Conservation (phyloP, 495 filamentous ascomycete genomes). For the Neurospora sp. region DNA sequence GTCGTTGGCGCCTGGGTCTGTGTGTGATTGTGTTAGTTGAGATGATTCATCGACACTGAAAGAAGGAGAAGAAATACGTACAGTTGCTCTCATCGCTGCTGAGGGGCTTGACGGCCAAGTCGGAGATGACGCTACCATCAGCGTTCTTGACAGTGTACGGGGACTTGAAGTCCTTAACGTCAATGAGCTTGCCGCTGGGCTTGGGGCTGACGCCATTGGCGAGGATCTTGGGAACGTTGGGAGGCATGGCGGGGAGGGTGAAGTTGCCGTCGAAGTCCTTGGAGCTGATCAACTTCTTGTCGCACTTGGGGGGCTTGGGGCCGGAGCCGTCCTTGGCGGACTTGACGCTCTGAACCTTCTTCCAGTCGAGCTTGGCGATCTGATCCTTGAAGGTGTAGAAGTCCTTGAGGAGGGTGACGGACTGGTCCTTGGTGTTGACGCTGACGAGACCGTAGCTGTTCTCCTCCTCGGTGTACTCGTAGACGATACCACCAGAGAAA, state of each 20-base stretch:
- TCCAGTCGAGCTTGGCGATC: constrained; percentile 63
- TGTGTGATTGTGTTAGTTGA: constrained; percentile 7
- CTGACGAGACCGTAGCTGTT: constrained; percentile 69
- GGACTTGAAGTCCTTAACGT: constrained; percentile 32
- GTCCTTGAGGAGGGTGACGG: constrained; percentile 54
- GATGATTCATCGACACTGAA: not conserved
- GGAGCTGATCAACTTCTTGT: constrained; percentile 48
- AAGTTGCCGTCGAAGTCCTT: constrained; percentile 63
- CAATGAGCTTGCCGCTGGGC: constrained; percentile 30
- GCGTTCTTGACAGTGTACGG: constrained; percentile 27
- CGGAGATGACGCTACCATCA: constrained; percentile 24
- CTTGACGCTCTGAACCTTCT: constrained; percentile 43
- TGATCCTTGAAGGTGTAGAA: constrained; percentile 67
- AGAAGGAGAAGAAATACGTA: constrained; percentile 7
- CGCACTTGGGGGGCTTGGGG: constrained; percentile 49
- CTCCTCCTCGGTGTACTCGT: constrained; percentile 70
- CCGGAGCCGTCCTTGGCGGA: constrained; percentile 39
- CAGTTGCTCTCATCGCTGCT: constrained; percentile 29
- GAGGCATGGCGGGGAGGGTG: constrained; percentile 50
- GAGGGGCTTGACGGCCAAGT: constrained; percentile 33
- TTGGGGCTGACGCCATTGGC: constrained; percentile 39
- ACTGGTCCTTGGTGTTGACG: constrained; percentile 49
- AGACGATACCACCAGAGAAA: constrained; percentile 82
- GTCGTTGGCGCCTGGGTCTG: constrained; percentile 13
- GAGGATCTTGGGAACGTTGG: constrained; percentile 38